Evolutionary conservation across 139 green algal genomes (phyloP), one percentile per base, ranked within the genome.

Genomic region (Chlamydomonas eustigma): DNA sequence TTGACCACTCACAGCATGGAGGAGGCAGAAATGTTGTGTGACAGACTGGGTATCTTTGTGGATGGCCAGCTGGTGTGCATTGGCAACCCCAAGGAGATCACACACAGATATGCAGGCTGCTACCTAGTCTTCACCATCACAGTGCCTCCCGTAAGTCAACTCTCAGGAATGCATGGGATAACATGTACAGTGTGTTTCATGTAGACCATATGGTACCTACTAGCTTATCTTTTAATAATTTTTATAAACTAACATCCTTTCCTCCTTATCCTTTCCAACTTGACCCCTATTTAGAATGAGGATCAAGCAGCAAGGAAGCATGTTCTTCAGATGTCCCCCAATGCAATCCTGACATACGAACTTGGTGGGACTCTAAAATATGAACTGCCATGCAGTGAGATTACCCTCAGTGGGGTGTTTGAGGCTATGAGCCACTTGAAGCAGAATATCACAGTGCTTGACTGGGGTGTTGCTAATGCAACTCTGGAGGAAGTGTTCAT

Each of bases 401-500:
- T 89, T 22, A 81, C 30, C 5, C 79, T 94, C 30, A 81, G 83
- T 34, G 76, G 30, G 1, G 86, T 94, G n/a, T 94, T 94, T 72
- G 65, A 65, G 32, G 76, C 77, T n/a, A 89, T 94, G 85, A 81
- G 85, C 25, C 32, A 39, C 1, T 77, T 79, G 18, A 88, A 90
- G 75, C 28, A 66, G 12, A 37, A 71, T 39, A 74, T 37, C 24
- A 18, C 3, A 69, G 65, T 81, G 39, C 81, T 94, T 8, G 93
- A 97, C 74, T 97, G 93, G 93, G 92, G 89, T 12, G 86, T 97
- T 28, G 84, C 87, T 73, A 96, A 95, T 73, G 95, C 92, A 6
- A 96, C 90, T 3, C 89, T 97, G 64, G 94, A 98, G 79, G 94
- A 98, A 71, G 93, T 97, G n/a, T 97, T 87, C 77, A 87, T 87